These are phyloP conservation scores for Aspergillus wentii DNA, from an alignment of 495 filamentous ascomycete species.

Conservation along the genomic window DNA sequence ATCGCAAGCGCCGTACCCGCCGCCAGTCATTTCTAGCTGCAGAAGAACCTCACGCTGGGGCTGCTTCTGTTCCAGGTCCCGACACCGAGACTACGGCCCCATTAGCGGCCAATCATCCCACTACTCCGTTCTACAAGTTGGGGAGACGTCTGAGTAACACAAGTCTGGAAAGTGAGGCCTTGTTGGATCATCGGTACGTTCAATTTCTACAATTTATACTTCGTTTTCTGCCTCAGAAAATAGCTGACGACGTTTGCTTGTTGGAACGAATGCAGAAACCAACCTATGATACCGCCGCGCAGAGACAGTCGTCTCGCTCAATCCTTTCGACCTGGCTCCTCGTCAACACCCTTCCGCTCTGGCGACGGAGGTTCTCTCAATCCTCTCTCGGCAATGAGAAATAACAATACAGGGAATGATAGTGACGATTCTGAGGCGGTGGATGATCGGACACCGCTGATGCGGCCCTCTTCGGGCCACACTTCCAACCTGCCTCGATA, in stretches of 20 bases:
- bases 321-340: constrained; percentile 41
- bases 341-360: constrained; percentile 20
- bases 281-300: constrained; percentile 64
- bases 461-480: constrained; percentile 23
- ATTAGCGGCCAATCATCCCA: constrained; percentile 24
- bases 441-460: constrained; percentile 39
- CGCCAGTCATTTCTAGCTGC: constrained; percentile 31
- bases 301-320: constrained; percentile 52
- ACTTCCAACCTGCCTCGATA: constrained; percentile 26
- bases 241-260: constrained; percentile 6
- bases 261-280: constrained; percentile 46
- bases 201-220: not conserved
- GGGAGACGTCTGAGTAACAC: constrained; percentile 64
- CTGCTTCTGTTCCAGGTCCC: constrained; percentile 13
- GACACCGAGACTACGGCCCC: constrained; percentile 17
- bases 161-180: constrained; percentile 74
- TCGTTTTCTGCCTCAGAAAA: not conserved
- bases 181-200: constrained; percentile 73
- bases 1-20: constrained; percentile 38
- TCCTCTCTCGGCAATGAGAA: constrained; percentile 22
- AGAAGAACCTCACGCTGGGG: constrained; percentile 23
- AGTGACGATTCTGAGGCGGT: constrained; percentile 38
- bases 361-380: constrained; percentile 22
- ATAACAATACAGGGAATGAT: constrained; percentile 37
- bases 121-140: constrained; percentile 53